Base-by-base conservation (phyloP, 163 green algal species). In the Scenedesmus sp. region DNA sequence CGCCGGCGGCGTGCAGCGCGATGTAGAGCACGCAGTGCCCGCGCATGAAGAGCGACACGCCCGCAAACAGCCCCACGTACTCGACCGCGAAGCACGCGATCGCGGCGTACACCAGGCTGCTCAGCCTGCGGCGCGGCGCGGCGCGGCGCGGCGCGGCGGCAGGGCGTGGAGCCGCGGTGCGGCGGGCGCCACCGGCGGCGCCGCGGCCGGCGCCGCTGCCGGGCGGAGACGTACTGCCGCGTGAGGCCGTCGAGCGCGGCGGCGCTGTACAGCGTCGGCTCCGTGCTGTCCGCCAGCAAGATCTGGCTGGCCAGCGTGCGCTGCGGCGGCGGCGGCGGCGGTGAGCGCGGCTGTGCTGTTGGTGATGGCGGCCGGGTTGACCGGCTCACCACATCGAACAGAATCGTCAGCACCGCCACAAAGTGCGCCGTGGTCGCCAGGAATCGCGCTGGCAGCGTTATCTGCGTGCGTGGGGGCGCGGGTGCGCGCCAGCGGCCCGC, bases 31-130 rank as follows among this genome's bases (percentile, higher is more conserved):
- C 45, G 44, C 54, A 84, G 36, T 84, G 45, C 0, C 10, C 20
- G 4, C 70, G 74, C 39, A 88, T 81, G 75, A 90, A 90, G n/a
- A 90, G 86, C 18, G 83, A 86, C 33, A 89, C 84, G 4, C 86
- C 86, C 28, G 86, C 33, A 75, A 90, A 89, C 10, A 90, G 75
- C 1, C 63, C 75, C 7, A 87, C 75, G 44, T 85, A 90, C 53
- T 90, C 86, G n/a, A 90, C 42, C 0, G 42, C 78, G 58, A 90
- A 90, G 75, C 86, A 90, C 9, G 77, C 86, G 7, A 89, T 42
- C 1, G 86, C 60, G 11, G 57, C 81, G 53, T 89, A 89, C 13
- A 75, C 71, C 22, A 86, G 34, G 3, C 77, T 81, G 1, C 57
- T 48, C 3, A 90, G 26, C 39, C 85, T 90, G 83, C 67, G 44